These are phyloP conservation scores for Albophoma yamanashiensis DNA, from an alignment of 2,329 filamentous ascomycete genomes.

Conservation along the genomic window DNA sequence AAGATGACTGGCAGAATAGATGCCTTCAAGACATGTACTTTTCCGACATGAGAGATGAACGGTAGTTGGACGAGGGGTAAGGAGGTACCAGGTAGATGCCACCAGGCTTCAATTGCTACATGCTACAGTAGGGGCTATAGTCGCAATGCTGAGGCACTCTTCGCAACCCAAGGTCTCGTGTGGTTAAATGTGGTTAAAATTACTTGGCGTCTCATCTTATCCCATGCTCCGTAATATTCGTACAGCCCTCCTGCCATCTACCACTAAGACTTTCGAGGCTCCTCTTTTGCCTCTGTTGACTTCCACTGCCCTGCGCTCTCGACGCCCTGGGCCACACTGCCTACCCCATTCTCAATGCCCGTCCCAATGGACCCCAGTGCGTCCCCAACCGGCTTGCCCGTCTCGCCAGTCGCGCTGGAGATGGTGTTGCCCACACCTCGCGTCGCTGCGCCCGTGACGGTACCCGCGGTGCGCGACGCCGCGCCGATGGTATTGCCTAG, in stretches of 20 bases:
- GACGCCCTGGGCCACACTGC: conserved; percentile 38
- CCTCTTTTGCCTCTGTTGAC: conserved; percentile 1
- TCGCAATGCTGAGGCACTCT: neutral
- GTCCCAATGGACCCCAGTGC: conserved; percentile 40
- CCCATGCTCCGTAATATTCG: neutral
- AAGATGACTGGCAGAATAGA: neutral
- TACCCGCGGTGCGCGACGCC: conserved; percentile 27
- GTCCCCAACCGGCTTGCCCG: conserved; percentile 44
- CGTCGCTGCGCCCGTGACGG: conserved; percentile 38
- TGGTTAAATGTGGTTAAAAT: too few species aligned
- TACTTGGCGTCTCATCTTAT: too few species aligned
- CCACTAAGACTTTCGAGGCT: neutral
- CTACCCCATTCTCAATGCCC: conserved; percentile 40
- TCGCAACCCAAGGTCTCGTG: neutral
- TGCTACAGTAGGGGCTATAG: neutral
- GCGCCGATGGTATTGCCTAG: conserved; percentile 30
- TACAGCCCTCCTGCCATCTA: neutral
- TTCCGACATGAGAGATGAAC: neutral
- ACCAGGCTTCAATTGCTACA: neutral
- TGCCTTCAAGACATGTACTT: neutral
- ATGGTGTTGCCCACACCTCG: conserved; percentile 47
- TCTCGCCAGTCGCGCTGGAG: conserved; percentile 39
- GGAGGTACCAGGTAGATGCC: neutral
- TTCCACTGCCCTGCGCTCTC: conserved; percentile 51
- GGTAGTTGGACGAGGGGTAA: neutral